phyloP scores from a whole-genome alignment of 2,329 filamentous ascomycete species.

The Fusarium pininemorale region DNA sequence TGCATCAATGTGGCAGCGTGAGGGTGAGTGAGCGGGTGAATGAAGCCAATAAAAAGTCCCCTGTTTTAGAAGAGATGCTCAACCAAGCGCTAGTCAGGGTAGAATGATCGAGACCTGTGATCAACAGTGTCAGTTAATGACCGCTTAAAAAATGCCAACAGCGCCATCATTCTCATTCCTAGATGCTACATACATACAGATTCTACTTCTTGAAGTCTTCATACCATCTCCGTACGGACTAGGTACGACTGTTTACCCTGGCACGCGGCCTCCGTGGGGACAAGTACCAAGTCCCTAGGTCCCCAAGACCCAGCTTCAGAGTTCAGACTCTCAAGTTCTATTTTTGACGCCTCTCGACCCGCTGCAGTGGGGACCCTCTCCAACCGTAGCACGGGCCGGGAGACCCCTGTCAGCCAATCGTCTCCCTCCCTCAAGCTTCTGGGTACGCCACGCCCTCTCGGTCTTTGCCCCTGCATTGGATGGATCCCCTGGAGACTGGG shows the following conservation, averaged over 20 bases:
- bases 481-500: neutral
- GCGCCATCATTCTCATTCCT: neutral
- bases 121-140: neutral
- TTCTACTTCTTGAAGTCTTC: neutral
- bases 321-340: slow-evolving; percentile 15
- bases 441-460: slow-evolving; percentile 21
- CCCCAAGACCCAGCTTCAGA: slow-evolving; percentile 20
- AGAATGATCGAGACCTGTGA: slow-evolving; percentile 14
- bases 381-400: slow-evolving; percentile 15
- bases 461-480: slow-evolving; percentile 29
- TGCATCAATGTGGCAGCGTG: neutral
- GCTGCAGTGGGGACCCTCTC: slow-evolving; percentile 20
- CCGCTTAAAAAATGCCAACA: neutral
- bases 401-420: slow-evolving; percentile 22
- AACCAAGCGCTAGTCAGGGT: slow-evolving; percentile 1
- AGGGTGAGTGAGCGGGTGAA: neutral
- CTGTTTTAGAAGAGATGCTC: slow-evolving; percentile 16
- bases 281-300: neutral
- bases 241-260: slow-evolving; percentile 1
- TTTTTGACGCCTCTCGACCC: slow-evolving; percentile 39
- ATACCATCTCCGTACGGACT: neutral
- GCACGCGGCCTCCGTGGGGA: slow-evolving; percentile 33
- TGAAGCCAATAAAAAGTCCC: slow-evolving; percentile 25
- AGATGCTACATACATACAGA: too few species aligned
- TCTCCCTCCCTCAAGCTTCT: neutral